Percentiles rank a stretch among this genome's conserved stretches.
phyloP scores from a whole-genome alignment of 331 rosid genomes.

The Phaseolus coccineus region DNA sequence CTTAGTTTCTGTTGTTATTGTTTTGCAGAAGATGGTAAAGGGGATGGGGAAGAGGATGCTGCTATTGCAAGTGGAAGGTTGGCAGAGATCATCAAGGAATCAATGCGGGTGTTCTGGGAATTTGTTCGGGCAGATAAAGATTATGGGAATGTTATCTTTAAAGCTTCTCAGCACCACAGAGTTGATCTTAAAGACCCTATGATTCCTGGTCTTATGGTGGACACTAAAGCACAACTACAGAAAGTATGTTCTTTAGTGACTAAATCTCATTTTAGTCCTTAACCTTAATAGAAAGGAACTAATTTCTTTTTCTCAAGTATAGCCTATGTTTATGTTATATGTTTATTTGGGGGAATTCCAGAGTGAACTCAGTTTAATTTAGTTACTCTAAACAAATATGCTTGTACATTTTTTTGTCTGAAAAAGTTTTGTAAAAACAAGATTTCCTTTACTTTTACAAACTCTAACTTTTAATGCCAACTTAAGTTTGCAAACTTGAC shows the following conservation, averaged over 20 bases:
- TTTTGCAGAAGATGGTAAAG: slow-evolving; percentile 63
- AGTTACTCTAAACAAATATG: too few species aligned
- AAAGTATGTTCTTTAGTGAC: slow-evolving; percentile 58
- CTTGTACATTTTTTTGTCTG: too few species aligned
- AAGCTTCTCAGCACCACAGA: slow-evolving; percentile 49
- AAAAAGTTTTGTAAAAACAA: too few species aligned
- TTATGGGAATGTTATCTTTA: slow-evolving; percentile 48
- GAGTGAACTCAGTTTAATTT: too few species aligned
- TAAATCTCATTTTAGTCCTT: not conserved
- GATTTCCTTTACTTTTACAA: too few species aligned
- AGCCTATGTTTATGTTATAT: too few species aligned
- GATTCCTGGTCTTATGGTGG: slow-evolving; percentile 53
- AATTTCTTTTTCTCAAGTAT: not conserved
- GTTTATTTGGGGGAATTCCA: too few species aligned
- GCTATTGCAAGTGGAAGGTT: slow-evolving; percentile 51
- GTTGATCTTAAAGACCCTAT: slow-evolving; percentile 54
- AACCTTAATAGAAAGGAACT: not conserved
- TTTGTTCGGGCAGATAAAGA: slow-evolving; percentile 75
- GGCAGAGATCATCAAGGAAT: slow-evolving; percentile 65
- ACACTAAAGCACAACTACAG: slow-evolving; percentile 55
- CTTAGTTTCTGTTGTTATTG: slow-evolving; percentile 1
- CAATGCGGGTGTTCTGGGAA: slow-evolving; percentile 70
- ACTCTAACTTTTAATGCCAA: too few species aligned
- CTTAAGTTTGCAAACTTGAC: too few species aligned
- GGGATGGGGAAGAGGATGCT: slow-evolving; percentile 52